Percentiles rank a stretch among this genome's conserved stretches.
These are phyloP conservation scores for Candida sojae DNA, from an alignment of 1,139 yeast genomes.

Conservation along the genomic window DNA sequence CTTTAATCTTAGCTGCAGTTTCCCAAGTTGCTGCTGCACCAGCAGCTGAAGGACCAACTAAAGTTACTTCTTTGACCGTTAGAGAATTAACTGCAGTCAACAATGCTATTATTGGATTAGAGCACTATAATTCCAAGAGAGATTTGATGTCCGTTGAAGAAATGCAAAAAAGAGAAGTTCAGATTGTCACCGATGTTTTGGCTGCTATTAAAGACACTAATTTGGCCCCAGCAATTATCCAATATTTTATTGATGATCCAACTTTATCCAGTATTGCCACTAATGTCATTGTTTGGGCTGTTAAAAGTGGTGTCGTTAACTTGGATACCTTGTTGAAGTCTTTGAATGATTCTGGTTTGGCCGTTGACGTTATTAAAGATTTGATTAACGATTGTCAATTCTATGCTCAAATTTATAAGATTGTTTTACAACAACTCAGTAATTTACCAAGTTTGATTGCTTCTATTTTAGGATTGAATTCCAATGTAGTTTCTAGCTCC, in stretches of 20 bases:
- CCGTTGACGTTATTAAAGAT: slow-evolving; percentile 37
- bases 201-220: slow-evolving; percentile 39
- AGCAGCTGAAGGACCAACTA: slow-evolving; percentile 17
- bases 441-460: slow-evolving; percentile 33
- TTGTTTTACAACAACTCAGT: slow-evolving; percentile 33
- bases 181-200: slow-evolving; percentile 46
- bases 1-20: slow-evolving; percentile 35
- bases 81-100: slow-evolving; percentile 34
- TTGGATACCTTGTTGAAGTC: slow-evolving; percentile 42
- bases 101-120: slow-evolving; percentile 30
- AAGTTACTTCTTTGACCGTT: slow-evolving; percentile 22
- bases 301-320: slow-evolving; percentile 38
- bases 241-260: slow-evolving; percentile 35
- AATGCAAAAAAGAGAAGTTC: slow-evolving; percentile 39
- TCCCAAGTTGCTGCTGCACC: slow-evolving; percentile 40
- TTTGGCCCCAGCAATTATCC: slow-evolving; percentile 40
- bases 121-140: slow-evolving; percentile 33
- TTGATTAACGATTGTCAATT: slow-evolving; percentile 43
- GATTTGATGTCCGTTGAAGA: slow-evolving; percentile 24
- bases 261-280: slow-evolving; percentile 32
- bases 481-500: slow-evolving; percentile 20
- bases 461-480: slow-evolving; percentile 22
- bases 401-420: slow-evolving; percentile 41
- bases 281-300: slow-evolving; percentile 28
- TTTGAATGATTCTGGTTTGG: slow-evolving; percentile 47